Evolutionary conservation across 2,329 filamentous ascomycete species (phyloP).

Genomic region (Magnaporthales sp.): DNA sequence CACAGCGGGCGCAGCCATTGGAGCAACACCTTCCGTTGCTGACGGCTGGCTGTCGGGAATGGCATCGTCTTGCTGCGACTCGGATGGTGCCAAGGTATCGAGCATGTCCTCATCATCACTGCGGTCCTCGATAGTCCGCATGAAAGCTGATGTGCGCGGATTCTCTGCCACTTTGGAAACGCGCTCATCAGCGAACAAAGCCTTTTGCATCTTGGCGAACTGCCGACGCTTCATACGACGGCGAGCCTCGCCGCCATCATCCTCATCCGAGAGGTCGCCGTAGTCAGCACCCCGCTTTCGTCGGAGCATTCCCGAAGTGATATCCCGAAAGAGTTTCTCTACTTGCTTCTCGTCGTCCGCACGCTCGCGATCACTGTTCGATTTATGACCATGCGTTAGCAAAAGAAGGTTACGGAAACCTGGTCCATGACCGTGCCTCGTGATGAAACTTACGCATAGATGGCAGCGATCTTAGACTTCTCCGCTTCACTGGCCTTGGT

Average conservation of each 20-base stretch:
- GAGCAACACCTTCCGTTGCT: constrained; percentile 22
- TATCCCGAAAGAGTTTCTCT: constrained; percentile 85
- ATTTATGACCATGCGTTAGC: background rate
- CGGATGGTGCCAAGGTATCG: constrained; percentile 47
- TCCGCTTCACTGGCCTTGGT: constrained; percentile 67
- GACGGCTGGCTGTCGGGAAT: constrained; percentile 44
- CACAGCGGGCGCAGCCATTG: constrained; percentile 22
- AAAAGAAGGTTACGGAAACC: background rate
- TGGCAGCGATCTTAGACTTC: constrained; percentile 72
- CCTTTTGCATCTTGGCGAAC: constrained; percentile 85
- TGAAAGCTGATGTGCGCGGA: constrained; percentile 81
- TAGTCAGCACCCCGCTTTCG: constrained; percentile 76
- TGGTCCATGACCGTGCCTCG: background rate
- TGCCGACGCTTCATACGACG: constrained; percentile 77
- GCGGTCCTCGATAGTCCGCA: constrained; percentile 80
- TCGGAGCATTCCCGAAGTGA: constrained; percentile 80
- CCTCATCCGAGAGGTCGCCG: constrained; percentile 73
- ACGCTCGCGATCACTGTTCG: constrained; percentile 63
- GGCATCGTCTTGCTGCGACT: constrained; percentile 22
- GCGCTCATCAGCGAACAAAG: constrained; percentile 79
- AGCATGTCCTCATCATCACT: constrained; percentile 57
- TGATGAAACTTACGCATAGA: constrained; percentile 66
- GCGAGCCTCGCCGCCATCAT: constrained; percentile 73
- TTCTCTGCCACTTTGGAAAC: constrained; percentile 86
- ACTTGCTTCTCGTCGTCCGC: constrained; percentile 78